These are phyloP conservation scores for Podospora conica DNA, from an alignment of 495 filamentous ascomycete genomes.

Conservation along the genomic window DNA sequence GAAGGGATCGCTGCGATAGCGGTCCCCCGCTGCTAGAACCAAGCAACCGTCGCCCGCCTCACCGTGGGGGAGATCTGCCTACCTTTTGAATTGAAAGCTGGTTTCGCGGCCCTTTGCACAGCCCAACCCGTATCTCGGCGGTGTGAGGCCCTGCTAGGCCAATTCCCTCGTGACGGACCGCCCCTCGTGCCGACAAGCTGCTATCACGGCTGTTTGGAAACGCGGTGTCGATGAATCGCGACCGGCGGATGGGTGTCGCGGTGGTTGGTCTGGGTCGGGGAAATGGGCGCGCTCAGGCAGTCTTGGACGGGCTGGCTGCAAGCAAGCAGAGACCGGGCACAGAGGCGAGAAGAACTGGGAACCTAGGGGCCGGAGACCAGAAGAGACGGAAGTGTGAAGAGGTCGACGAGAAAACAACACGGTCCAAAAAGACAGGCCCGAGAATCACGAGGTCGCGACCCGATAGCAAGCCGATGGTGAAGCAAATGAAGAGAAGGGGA, in stretches of 20 bases:
- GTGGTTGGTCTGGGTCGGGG: conserved; percentile 17
- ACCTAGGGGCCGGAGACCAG: not conserved
- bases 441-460: conserved; percentile 18
- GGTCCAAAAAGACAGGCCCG: conserved; percentile 19
- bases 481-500: conserved; percentile 23
- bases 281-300: conserved; percentile 27
- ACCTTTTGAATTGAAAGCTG: conserved; percentile 9
- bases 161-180: conserved; percentile 14
- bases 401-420: conserved; percentile 19
- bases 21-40: not conserved
- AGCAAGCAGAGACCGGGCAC: not conserved
- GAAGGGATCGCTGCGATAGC: not conserved
- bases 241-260: conserved; percentile 9
- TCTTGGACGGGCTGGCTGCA: not conserved
- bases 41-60: not conserved
- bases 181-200: conserved; percentile 7
- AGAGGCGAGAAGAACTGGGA: not conserved
- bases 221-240: conserved; percentile 15
- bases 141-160: conserved; percentile 20
- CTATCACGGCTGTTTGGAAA: not conserved
- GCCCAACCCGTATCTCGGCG: conserved; percentile 24
- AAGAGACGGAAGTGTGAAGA: conserved; percentile 13
- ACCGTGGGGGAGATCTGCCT: not conserved
- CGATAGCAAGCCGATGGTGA: conserved; percentile 26
- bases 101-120: conserved; percentile 11